Evolutionary conservation across 202 grass and related monocot species (phyloP), one percentile per base, ranked within the genome.

Genomic region (Carex sylvatica): DNA sequence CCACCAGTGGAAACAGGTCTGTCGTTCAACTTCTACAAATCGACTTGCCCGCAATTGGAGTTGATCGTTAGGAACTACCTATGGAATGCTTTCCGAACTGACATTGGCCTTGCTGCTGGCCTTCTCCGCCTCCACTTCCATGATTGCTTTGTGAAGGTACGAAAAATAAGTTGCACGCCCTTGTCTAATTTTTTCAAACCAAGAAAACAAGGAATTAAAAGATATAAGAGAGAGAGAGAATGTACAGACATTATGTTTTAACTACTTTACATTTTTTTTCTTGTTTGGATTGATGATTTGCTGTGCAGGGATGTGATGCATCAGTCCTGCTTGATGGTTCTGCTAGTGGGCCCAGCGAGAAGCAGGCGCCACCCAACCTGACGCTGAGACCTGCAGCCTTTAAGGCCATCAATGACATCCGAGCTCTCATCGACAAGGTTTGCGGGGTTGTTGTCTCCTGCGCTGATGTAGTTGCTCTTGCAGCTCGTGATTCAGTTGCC

Each of bases 111-210:
- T n/a, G 90, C 92, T 38, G 85, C 93, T 2, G 88, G 86, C 60
- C 90, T 93, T 84, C 85, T 96, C 60, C 93, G 90, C 22, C 61
- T 95, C 60, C 90, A 92, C 28, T 95, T 95, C 85, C 93, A 95
- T 20, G 93, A 96, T 82, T 96, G 93, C 83, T 96, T 96, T 30
- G 93, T 93, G 49, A 76, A 88, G 91, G 91, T 93, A 74, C 2
- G 6, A 2, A 82, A 42, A 58, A 13, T 74, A 0, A 11, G 30
- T 59, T 52, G 23, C 49, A 77, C 19, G 63, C 16, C 13, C 28
- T 59, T 15, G 14, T 1, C 53, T 16, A 55, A 15, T 18, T 55
- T 55, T 9, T 0, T 33, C n/a, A 15, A 26, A 28, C n/a, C 6
- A 77, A 77, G 23, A 31, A 5, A 64, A 64, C 14, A 2, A 31